A percentile compares a stretch with the other conserved stretches of the same genome.
Evolutionary conservation across 768 basidiomycete genomes (phyloP).

Genomic region (Pleurotus eryngii): DNA sequence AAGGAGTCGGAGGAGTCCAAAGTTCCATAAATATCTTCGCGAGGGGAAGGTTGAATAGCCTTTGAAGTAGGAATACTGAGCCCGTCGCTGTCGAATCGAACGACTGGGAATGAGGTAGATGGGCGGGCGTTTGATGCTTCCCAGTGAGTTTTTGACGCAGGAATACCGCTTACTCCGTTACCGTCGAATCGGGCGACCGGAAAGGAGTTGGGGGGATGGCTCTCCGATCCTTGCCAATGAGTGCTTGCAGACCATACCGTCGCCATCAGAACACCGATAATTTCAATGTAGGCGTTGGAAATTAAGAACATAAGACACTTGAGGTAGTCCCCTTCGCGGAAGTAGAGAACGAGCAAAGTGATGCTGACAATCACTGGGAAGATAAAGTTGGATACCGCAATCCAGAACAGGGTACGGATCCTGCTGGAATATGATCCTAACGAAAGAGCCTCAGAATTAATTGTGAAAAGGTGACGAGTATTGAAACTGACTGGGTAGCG

Average conservation of each 20-base stretch:
- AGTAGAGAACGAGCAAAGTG: conserved; percentile 16
- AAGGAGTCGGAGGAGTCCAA: too few relatives aligned
- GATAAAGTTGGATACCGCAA: conserved; percentile 23
- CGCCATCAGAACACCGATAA: conserved; percentile 27
- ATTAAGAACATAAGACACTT: conserved; percentile 7
- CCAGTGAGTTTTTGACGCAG: too few relatives aligned
- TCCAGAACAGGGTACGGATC: conserved; percentile 22
- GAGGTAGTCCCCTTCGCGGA: conserved; percentile 11
- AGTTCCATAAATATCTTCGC: too few relatives aligned
- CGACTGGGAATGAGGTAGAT: too few relatives aligned
- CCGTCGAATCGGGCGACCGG: too few relatives aligned
- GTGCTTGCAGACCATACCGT: conserved; percentile 19
- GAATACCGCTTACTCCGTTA: too few relatives aligned
- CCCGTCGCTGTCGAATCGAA: too few relatives aligned
- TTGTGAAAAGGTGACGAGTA: background rate
- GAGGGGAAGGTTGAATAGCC: too few relatives aligned
- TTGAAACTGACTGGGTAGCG: too few relatives aligned
- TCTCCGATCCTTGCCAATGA: conserved; percentile 7
- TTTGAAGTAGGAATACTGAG: too few relatives aligned
- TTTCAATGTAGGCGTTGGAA: conserved; percentile 20
- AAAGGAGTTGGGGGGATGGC: too few relatives aligned
- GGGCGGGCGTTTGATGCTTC: too few relatives aligned
- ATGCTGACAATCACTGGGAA: conserved; percentile 24
- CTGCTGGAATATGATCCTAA: conserved; percentile 11
- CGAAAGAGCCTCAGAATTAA: background rate